A percentile compares a stretch with the other conserved stretches of the same genome.
These are phyloP conservation scores for Xylaria venustula DNA, from an alignment of 495 filamentous ascomycete species.

Conservation along the genomic window DNA sequence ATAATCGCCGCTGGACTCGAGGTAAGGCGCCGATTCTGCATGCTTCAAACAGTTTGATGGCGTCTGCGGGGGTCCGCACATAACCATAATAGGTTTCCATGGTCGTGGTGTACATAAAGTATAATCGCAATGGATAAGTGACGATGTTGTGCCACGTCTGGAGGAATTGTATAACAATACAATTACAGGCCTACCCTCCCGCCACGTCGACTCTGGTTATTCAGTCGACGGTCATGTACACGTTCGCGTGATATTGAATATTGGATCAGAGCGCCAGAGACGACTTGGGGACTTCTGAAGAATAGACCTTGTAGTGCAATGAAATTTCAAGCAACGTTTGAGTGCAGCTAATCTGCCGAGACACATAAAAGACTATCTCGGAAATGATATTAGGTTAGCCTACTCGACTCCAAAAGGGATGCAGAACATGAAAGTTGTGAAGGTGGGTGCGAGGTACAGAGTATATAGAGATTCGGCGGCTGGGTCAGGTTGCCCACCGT, in stretches of 20 bases:
- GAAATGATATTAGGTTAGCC: no score
- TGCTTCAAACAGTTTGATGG: conserved; percentile 96
- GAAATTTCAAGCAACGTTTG: no score
- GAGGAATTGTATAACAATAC: conserved; percentile 11
- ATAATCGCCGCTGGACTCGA: conserved; percentile 86
- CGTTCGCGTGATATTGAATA: conserved; percentile 11
- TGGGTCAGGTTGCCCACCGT: no score
- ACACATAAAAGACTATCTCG: no score
- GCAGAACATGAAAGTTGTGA: no score
- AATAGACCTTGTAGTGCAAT: not conserved
- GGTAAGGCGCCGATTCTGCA: conserved; percentile 88
- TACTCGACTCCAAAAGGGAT: not conserved
- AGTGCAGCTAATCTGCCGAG: no score
- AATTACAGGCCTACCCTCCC: conserved; percentile 23
- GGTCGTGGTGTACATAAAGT: no score
- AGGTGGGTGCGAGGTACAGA: no score
- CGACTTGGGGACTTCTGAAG: not conserved
- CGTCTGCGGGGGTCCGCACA: conserved; percentile 88
- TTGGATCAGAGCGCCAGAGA: not conserved
- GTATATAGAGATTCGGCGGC: no score
- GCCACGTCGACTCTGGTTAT: conserved; percentile 23
- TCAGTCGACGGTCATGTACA: conserved; percentile 27
- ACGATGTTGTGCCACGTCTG: conserved; percentile 11
- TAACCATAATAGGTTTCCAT: conserved; percentile 98
- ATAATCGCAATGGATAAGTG: no score